Evolutionary conservation across 2,329 filamentous ascomycete genomes (phyloP).

Genomic region (Diplodia intermedia): DNA sequence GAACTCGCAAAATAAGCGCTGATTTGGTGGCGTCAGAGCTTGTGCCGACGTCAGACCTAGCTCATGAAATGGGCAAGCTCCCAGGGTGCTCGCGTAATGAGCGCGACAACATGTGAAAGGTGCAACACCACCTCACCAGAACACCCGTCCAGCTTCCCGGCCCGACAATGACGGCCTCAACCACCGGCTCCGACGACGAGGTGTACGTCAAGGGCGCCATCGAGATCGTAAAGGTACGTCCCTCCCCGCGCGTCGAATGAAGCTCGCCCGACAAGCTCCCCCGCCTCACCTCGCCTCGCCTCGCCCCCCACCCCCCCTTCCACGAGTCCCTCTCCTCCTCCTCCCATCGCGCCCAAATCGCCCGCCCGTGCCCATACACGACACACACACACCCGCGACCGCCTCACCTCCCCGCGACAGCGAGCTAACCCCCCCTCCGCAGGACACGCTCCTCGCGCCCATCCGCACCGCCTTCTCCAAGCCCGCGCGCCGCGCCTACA

Average conservation of each 20-base stretch:
- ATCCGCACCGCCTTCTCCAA: slow-evolving; percentile 65
- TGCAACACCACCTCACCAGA: slow-evolving; percentile 7
- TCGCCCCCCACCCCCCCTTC: neutral
- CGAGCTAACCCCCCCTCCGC: neutral
- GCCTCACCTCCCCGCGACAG: neutral
- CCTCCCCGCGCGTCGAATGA: neutral
- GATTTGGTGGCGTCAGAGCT: slow-evolving; percentile 12
- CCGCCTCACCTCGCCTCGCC: neutral
- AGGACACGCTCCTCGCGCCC: slow-evolving; percentile 63
- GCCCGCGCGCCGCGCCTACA: slow-evolving; percentile 68
- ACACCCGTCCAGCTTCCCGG: neutral
- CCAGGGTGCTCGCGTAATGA: neutral
- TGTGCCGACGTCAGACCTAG: slow-evolving; percentile 9
- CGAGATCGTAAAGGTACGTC: slow-evolving; percentile 29
- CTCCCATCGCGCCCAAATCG: neutral
- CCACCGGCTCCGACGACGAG: slow-evolving; percentile 24
- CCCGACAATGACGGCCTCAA: slow-evolving; percentile 20
- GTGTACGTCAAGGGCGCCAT: slow-evolving; percentile 28
- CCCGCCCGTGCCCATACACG: no score
- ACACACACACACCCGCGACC: neutral
- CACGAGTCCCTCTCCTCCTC: neutral
- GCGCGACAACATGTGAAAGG: slow-evolving; percentile 29
- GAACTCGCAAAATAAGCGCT: neutral
- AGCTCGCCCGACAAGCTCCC: neutral
- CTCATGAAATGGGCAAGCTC: neutral